Percentiles rank a stretch among this genome's conserved stretches.
Evolutionary conservation across 176 grass and related monocot genomes (phyloP).

Genomic region (Carex myosuroides): DNA sequence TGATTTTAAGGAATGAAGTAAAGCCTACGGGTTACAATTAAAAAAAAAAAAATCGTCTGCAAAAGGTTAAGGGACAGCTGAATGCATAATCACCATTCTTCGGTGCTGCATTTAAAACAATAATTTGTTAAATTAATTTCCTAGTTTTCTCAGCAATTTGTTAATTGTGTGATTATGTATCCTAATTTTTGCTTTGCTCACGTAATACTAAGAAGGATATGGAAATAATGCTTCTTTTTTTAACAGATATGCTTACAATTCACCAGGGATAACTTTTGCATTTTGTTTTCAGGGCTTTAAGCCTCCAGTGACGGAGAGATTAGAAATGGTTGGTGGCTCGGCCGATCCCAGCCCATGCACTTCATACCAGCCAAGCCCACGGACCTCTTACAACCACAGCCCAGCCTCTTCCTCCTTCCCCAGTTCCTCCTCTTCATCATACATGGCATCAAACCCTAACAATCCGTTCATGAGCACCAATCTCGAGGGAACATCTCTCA

Average conservation of each 20-base stretch:
- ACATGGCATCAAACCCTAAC: conserved; percentile 32
- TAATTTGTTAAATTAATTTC: background rate
- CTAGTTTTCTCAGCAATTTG: too few relatives aligned
- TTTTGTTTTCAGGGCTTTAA: conserved; percentile 44
- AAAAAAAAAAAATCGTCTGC: background rate
- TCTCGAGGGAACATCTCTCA: conserved; percentile 26
- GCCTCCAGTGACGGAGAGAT: conserved; percentile 24
- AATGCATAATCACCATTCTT: background rate
- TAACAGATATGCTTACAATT: background rate
- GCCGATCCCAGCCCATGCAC: conserved; percentile 41
- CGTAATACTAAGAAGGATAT: background rate
- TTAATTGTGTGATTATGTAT: conserved; percentile 1
- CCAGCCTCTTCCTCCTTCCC: conserved; percentile 52
- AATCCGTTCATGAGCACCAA: background rate
- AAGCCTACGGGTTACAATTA: too few relatives aligned
- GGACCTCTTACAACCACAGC: conserved; percentile 43
- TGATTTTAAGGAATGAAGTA: too few relatives aligned
- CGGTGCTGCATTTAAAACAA: background rate
- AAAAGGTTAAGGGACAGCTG: background rate
- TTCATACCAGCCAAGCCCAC: conserved; percentile 37
- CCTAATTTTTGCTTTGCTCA: background rate
- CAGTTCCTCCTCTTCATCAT: conserved; percentile 39
- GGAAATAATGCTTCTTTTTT: background rate
- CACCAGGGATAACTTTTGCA: background rate
- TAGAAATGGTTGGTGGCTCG: conserved; percentile 24